Conservation (phyloP, 495 filamentous ascomycete species). For the Tetracladium setigerum region DNA sequence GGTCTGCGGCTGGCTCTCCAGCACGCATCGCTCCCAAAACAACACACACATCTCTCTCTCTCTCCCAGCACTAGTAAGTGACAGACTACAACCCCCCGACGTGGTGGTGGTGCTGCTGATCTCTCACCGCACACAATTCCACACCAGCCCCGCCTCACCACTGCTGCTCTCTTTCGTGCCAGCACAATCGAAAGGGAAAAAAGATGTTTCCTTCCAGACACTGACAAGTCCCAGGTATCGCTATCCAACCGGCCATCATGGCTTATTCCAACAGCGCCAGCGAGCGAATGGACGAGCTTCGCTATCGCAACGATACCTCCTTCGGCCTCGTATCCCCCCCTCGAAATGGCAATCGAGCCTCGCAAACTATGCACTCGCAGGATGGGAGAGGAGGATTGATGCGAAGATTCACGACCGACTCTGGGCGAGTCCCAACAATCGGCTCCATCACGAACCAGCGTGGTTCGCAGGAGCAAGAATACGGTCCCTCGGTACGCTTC, state of each 20-base stretch:
- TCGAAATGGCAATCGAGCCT: conserved; percentile 50
- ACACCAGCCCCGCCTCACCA: not conserved
- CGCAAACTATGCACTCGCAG: conserved; percentile 45
- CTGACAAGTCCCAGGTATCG: not conserved
- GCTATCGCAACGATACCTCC: conserved; percentile 61
- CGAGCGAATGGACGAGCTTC: conserved; percentile 67
- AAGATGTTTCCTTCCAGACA: not conserved
- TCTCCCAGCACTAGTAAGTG: too few relatives aligned
- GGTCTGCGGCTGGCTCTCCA: too few relatives aligned
- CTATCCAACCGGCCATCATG: conserved; percentile 32
- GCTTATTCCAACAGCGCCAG: conserved; percentile 57
- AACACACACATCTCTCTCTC: too few relatives aligned
- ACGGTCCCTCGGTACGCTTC: conserved; percentile 33
- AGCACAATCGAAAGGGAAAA: not conserved
- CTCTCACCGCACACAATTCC: not conserved
- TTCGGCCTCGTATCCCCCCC: conserved; percentile 63
- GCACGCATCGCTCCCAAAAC: too few relatives aligned
- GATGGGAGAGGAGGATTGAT: conserved; percentile 68
- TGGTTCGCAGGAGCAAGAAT: conserved; percentile 49
- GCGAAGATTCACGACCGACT: conserved; percentile 90
- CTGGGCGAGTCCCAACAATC: conserved; percentile 76
- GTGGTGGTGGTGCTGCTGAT: not conserved
- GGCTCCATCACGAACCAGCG: conserved; percentile 56
- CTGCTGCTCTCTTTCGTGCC: not conserved
- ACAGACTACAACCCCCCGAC: too few relatives aligned